Evolutionary conservation across 352 stramenopile genomes (phyloP), one percentile per base, ranked within the genome.

Genomic region (Phytophthora hybrid): DNA sequence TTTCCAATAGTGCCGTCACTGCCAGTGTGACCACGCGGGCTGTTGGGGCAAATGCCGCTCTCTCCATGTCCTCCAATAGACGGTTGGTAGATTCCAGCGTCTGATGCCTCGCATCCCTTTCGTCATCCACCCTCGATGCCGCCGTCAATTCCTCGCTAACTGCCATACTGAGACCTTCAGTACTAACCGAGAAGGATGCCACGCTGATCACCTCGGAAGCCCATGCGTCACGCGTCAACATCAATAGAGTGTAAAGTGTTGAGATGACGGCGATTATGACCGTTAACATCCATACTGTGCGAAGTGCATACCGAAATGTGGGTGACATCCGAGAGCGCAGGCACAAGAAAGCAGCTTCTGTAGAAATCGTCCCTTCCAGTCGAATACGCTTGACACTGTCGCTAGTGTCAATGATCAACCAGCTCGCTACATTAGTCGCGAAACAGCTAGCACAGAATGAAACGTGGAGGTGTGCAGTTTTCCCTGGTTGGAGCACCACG

Each of bases 341-440:
- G 41, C 77, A 84, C 52, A 53, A 69, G 46, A 84, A 83, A 34
- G 74, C 64, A 26, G 65, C 67, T 37, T 72, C 55, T 1, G 37
- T 71, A 23, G 68, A 66, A 52, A 82, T 78, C 13, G 41, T 71
- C 16, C 76, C 76, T 44, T 77, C 39, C 14, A 87, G 51, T 7
- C 49, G 57, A n/a, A 87, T 60, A 52, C 53, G 72, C 31, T 73
- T 78, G 19, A 70, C 60, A 1, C 23, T 55, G 39, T 79, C 74
- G 49, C 74, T 80, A 0, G 68, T 78, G 32, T 79, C 61, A 49
- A 87, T 66, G 21, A 72, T n/a, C n/a, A 87, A 49, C 66, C 67
- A 78, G 14, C 63, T 72, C 37, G 71, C 31, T 11, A 66, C 58
- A 18, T 11, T 71, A 10, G 56, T 21, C n/a, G 62, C 29, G 47